Base-by-base conservation (phyloP, 2,329 filamentous ascomycete species). In the Nemania sp. region DNA sequence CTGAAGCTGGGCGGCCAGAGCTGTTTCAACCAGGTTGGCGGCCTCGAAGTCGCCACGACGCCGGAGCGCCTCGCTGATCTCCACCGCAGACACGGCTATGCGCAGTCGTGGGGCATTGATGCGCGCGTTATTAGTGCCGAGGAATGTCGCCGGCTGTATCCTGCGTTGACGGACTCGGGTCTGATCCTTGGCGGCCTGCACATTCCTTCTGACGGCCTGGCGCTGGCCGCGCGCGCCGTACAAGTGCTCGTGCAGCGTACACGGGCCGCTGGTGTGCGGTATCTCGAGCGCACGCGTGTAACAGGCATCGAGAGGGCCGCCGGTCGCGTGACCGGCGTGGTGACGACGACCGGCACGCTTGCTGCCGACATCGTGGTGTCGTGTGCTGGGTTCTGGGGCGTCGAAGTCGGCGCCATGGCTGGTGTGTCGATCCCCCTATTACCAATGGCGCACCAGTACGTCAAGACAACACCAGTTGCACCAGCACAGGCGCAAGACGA, bases 341-440 rank as follows among this genome's bases (percentile, higher is more conserved):
- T 60, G 15, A 60, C 54, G 8, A 41, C 54, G 3, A 17, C 49
- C 3, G 50, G 42, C 3, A 53, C 33, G 6, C 47, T 60, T 20
- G 34, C 57, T n/a, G 54, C 54, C 2, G 54, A 60, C 11, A 60
- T 60, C 17, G 52, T 60, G 19, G 51, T 58, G 12, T 58, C 57
- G 3, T 60, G 57, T 40, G 57, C 57, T 7, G 57, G 57, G 36
- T 60, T 60, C 50, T 60, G 57, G 57, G 57, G 57, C 26, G 57
- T 60, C 4, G 54, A 60, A 17, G 49, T 60, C 11, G 57, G 57
- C 17, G 57, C 49, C 6, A 60, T 60, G 57, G 57, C 48, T 37
- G 57, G 54, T 34, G 57, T 60, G 4, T 42, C 57, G 15, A 54
- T 60, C 24, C 57, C 57, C 23, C 26, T 60, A 30, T 43, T 60